phyloP scores from a whole-genome alignment of 202 grass and related monocot genomes.

The Carex sylvatica region DNA sequence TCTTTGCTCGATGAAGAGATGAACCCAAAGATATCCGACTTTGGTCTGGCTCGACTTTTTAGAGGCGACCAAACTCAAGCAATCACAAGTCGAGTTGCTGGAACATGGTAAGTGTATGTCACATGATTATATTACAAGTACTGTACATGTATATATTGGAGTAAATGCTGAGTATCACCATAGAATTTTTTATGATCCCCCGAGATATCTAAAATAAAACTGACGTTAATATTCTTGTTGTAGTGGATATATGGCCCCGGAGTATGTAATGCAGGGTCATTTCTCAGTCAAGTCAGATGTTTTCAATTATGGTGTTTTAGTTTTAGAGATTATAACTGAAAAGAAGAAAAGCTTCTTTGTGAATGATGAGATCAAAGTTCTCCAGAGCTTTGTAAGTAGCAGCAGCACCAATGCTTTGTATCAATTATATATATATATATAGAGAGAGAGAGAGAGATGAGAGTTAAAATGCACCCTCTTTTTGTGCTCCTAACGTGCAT shows the following conservation, averaged over 20 bases:
- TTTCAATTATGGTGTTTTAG: conserved; percentile 52
- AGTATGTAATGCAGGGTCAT: conserved; percentile 42
- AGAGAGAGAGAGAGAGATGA: too few species aligned
- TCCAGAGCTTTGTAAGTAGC: conserved; percentile 42
- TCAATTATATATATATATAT: not conserved
- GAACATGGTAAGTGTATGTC: conserved; percentile 44
- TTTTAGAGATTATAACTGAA: conserved; percentile 51
- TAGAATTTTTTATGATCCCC: not conserved
- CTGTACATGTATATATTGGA: not conserved
- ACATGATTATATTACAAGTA: not conserved
- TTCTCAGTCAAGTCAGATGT: conserved; percentile 59
- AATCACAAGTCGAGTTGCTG: conserved; percentile 37
- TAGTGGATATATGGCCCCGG: conserved; percentile 72
- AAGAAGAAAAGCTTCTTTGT: conserved; percentile 27
- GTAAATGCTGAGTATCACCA: not conserved
- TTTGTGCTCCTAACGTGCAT: too few species aligned
- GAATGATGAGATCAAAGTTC: not conserved
- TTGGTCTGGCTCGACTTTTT: conserved; percentile 60
- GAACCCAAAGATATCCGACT: conserved; percentile 68
- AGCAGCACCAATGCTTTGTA: not conserved
- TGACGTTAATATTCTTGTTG: not conserved
- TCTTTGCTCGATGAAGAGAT: conserved; percentile 42
- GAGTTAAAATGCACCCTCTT: too few species aligned
- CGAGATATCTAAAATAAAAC: not conserved
- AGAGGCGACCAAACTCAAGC: conserved; percentile 42